A percentile compares a stretch with the other conserved stretches of the same genome.
Evolutionary conservation across 2,329 filamentous ascomycete species (phyloP).

Genomic region (Chalara sp.): DNA sequence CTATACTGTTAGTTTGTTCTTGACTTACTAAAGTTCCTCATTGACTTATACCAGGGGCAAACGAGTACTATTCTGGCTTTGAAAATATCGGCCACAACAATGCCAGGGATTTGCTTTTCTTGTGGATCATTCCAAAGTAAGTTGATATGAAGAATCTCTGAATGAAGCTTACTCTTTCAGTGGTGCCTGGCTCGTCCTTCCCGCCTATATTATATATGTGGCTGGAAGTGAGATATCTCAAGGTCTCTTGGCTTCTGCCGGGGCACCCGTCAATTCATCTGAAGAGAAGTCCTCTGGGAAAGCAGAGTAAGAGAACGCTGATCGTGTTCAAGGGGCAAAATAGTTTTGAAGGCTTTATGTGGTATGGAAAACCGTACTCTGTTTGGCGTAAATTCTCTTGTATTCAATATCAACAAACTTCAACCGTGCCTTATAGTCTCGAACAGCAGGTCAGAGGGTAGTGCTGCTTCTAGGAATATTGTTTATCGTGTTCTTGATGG

Average conservation of each 20-base stretch:
- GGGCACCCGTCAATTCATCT: slow-evolving; percentile 11
- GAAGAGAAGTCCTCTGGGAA: slow-evolving; percentile 19
- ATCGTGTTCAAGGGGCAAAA: no score
- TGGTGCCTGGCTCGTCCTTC: slow-evolving; percentile 58
- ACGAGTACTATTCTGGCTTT: slow-evolving; percentile 55
- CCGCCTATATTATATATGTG: slow-evolving; percentile 53
- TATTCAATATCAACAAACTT: no score
- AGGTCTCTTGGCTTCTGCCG: slow-evolving; percentile 42
- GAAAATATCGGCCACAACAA: slow-evolving; percentile 57
- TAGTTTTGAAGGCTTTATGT: no score
- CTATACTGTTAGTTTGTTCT: slow-evolving; percentile 50
- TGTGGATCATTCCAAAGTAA: slow-evolving; percentile 64
- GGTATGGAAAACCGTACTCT: no score
- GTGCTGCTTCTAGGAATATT: neutral
- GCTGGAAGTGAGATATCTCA: slow-evolving; percentile 56
- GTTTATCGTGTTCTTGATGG: neutral
- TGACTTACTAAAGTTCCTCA: slow-evolving; percentile 3
- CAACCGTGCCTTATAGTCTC: no score
- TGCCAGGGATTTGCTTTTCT: slow-evolving; percentile 40
- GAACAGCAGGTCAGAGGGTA: neutral
- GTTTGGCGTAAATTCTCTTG: no score
- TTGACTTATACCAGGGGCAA: slow-evolving; percentile 38
- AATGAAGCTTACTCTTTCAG: slow-evolving; percentile 28
- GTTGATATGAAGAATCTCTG: slow-evolving; percentile 19
- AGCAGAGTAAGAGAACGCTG: slow-evolving; percentile 9